These are phyloP conservation scores for Aspergillus piperis DNA, from an alignment of 2,329 filamentous ascomycete genomes.

Conservation along the genomic window DNA sequence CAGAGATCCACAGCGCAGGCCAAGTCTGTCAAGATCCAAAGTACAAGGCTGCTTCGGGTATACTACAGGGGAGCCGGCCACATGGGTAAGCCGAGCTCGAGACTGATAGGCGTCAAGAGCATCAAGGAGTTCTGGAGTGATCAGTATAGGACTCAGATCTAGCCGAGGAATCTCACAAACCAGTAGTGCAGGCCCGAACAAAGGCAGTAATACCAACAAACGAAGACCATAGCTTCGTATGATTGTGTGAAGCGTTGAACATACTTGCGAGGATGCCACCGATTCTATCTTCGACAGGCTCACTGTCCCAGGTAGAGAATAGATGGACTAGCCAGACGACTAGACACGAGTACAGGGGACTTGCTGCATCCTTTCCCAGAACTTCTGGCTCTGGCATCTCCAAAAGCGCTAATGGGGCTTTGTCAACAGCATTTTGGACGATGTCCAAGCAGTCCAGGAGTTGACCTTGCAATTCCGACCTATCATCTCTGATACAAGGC, in stretches of 20 bases:
- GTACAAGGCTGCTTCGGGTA: conserved; percentile 27
- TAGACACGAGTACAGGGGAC: conserved; percentile 57
- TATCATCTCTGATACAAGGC: conserved; percentile 57
- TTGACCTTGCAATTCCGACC: conserved; percentile 52
- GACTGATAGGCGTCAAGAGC: conserved; percentile 41
- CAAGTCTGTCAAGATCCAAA: conserved; percentile 34
- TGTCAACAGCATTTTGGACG: conserved; percentile 70
- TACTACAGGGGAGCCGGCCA: conserved; percentile 29
- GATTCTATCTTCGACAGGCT: conserved; percentile 43
- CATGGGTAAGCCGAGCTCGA: conserved; percentile 10
- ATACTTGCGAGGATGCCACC: conserved; percentile 40
- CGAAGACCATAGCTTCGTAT: conserved; percentile 31
- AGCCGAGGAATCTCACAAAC: conserved; percentile 31
- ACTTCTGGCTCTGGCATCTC: conserved; percentile 64
- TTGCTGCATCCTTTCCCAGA: conserved; percentile 51
- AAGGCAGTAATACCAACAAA: conserved; percentile 35
- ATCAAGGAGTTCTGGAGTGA: conserved; percentile 46
- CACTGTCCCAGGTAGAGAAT: conserved; percentile 44
- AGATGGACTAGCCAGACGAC: conserved; percentile 55
- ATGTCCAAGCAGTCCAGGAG: conserved; percentile 73
- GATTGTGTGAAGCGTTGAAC: conserved; percentile 35
- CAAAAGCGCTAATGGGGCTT: conserved; percentile 67
- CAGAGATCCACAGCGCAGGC: conserved; percentile 33
- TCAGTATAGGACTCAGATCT: conserved; percentile 18
- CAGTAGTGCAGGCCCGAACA: conserved; percentile 38